Percentiles rank a stretch among this genome's conserved stretches.
Evolutionary conservation across 179 eudicot species (phyloP).

Genomic region (Silene noctiflora): DNA sequence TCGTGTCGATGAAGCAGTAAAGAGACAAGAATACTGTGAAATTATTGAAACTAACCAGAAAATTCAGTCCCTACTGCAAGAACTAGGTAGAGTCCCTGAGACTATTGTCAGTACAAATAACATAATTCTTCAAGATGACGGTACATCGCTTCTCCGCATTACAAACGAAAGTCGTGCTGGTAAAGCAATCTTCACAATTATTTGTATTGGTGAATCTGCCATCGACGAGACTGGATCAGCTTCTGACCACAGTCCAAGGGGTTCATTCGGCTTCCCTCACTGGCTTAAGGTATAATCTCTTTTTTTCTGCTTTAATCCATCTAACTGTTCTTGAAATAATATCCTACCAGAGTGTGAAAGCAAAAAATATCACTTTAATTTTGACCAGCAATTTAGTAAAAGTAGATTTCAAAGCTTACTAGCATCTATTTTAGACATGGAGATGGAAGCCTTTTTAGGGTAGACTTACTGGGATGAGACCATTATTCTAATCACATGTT

Average conservation of each 20-base stretch:
- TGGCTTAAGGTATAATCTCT: slow-evolving; percentile 79
- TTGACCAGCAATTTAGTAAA: too few relatives aligned
- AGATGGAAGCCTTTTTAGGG: too few relatives aligned
- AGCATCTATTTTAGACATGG: too few relatives aligned
- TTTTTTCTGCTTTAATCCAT: background rate
- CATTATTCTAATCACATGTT: too few relatives aligned
- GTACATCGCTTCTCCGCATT: slow-evolving; percentile 68
- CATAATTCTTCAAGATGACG: slow-evolving; percentile 83
- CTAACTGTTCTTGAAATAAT: background rate
- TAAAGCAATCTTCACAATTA: slow-evolving; percentile 57
- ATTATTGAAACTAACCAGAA: slow-evolving; percentile 62
- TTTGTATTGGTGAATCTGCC: slow-evolving; percentile 75
- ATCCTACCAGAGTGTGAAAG: too few relatives aligned
- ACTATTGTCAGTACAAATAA: slow-evolving; percentile 84
- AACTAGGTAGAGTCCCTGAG: slow-evolving; percentile 67
- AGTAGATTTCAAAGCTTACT: too few relatives aligned
- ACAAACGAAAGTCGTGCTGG: slow-evolving; percentile 64
- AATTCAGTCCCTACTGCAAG: slow-evolving; percentile 46
- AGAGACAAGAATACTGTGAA: slow-evolving; percentile 88
- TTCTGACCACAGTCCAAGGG: slow-evolving; percentile 67
- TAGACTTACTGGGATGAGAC: too few relatives aligned
- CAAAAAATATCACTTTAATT: too few relatives aligned
- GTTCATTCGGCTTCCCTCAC: slow-evolving; percentile 87
- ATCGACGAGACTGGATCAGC: slow-evolving; percentile 63
- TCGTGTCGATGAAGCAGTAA: slow-evolving; percentile 75